These are phyloP conservation scores for Oenanthe javanica DNA, from an alignment of 140 eudicot species.

Conservation along the genomic window DNA sequence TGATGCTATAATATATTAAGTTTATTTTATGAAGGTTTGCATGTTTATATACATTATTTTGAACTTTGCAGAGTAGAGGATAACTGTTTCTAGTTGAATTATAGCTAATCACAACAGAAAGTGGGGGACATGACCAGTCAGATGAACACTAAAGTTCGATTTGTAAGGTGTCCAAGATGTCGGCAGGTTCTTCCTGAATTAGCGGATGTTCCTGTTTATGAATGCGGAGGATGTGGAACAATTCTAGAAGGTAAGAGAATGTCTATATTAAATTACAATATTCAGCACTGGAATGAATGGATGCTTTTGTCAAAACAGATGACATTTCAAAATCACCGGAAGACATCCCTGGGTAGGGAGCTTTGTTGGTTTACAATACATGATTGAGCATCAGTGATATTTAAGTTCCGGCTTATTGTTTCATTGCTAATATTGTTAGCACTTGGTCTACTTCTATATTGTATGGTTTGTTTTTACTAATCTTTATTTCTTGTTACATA, in stretches of 20 bases:
- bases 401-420: neutral
- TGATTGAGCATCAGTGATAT: neutral
- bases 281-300: neutral
- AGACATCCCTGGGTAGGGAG: neutral
- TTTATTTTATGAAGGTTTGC: neutral
- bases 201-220: conserved; percentile 45
- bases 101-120: neutral
- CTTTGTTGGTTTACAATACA: neutral
- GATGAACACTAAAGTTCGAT: conserved; percentile 33
- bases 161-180: conserved; percentile 74
- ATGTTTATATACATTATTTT: neutral
- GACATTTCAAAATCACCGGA: neutral
- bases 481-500: neutral
- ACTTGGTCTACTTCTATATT: neutral
- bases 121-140: conserved; percentile 21
- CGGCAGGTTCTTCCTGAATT: conserved; percentile 50
- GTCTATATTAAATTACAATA: neutral
- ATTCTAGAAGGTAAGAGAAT: conserved; percentile 54
- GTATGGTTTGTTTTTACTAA: neutral
- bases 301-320: neutral
- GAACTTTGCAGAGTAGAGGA: conserved; percentile 1
- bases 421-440: neutral
- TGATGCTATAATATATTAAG: neutral
- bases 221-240: conserved; percentile 75
- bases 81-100: neutral